A percentile compares a stretch with the other conserved stretches of the same genome.
Conservation (phyloP, 495 filamentous ascomycete genomes). For the Penicillium tannophilum region DNA sequence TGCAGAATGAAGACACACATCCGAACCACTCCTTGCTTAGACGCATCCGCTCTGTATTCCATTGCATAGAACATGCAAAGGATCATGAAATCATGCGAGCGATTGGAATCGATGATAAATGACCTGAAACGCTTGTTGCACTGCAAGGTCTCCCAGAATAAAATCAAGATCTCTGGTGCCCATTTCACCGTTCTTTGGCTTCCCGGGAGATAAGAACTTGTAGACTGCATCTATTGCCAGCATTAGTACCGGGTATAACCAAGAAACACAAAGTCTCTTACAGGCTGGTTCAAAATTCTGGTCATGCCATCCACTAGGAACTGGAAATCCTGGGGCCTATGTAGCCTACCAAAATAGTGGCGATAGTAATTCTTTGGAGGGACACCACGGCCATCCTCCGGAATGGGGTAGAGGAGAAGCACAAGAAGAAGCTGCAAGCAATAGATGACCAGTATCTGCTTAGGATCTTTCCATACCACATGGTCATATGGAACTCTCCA, state of each 20-base stretch:
- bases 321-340: conserved; percentile 95
- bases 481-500: conserved; percentile 97
- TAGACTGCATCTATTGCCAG: conserved; percentile 68
- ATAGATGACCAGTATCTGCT: conserved; percentile 88
- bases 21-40: conserved; percentile 88
- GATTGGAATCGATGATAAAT: conserved; percentile 94
- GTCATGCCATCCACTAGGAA: conserved; percentile 97
- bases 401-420: conserved; percentile 86
- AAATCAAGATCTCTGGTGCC: conserved; percentile 94
- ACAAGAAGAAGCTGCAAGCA: conserved; percentile 89
- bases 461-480: conserved; percentile 90
- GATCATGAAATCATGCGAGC: conserved; percentile 90
- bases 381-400: conserved; percentile 63
- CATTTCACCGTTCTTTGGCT: conserved; percentile 80
- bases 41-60: conserved; percentile 79
- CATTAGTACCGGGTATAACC: background rate
- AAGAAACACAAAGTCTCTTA: conserved; percentile 22
- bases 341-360: conserved; percentile 87
- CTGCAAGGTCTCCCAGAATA: conserved; percentile 97
- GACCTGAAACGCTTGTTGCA: conserved; percentile 98
- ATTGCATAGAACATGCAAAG: conserved; percentile 90
- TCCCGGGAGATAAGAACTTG: conserved; percentile 84
- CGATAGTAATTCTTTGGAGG: conserved; percentile 88
- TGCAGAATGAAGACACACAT: conserved; percentile 98
- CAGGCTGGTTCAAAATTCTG: conserved; percentile 86